Base-by-base conservation (phyloP, 202 grass and related monocot species). In the Tripidium arundinaceum region DNA sequence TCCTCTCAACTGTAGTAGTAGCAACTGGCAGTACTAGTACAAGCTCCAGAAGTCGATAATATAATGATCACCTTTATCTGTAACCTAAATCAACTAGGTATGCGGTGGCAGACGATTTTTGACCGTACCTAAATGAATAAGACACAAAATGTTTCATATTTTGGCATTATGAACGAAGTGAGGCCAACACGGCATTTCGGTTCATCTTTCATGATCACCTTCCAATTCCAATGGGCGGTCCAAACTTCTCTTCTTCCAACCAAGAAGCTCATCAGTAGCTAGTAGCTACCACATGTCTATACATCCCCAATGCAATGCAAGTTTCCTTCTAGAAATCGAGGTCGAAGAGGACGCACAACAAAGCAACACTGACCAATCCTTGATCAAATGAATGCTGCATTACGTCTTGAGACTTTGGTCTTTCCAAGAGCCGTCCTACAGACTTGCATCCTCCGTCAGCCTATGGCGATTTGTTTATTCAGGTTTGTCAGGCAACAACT, bases 401-500 rank as follows among this genome's bases (percentile, higher is more conserved):
- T 50, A 46, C 14, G 39, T 70, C 42, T 64, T 72, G 21, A 46
- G 46, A 37, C 42, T 84, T 72, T 50, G 11, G 46, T 19, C 33
- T 78, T 84, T 52, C 82, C 25, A 55, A 70, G 55, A 37, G 27
- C 52, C 82, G 52, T 70, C 31, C 55, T 61, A 85, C 67, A 55
- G 42, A 79, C 55, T 15, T 78, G 66, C 47, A 42, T 19, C 71
- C 41, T 27, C 39, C 75, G 49, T 70, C 42, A 52, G 37, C 27
- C 58, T 70, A 42, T 55, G 58, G 43, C 64, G 8, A 14, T 34
- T 84, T 66, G 9, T 83, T 72, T 72, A 72, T 72, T 72, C 69
- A 72, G 43, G 33, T 72, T 50, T 72, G n/a, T 24, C 42, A 72
- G 68, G 68, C 68, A 72, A 29, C n/a, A n/a, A 47, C 41, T 71